Percentiles rank a stretch among this genome's conserved stretches.
Conservation (phyloP, 208 protist species). For the Trypanosoma brucei region DNA sequence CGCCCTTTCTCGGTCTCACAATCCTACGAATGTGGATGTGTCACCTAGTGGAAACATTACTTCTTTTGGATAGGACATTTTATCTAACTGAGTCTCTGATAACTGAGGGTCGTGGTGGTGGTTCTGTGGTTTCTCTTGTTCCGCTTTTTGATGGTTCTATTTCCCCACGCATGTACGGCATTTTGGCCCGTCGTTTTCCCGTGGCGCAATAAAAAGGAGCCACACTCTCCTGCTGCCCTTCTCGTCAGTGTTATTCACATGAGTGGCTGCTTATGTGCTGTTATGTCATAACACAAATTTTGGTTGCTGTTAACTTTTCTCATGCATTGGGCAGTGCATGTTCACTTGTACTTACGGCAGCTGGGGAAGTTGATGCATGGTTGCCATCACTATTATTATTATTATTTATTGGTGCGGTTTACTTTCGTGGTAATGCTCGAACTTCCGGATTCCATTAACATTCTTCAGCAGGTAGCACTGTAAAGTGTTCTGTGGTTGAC, state of each 20-base stretch:
- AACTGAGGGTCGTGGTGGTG: slow-evolving; percentile 16
- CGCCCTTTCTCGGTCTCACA: slow-evolving; percentile 69
- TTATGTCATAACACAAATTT: no score
- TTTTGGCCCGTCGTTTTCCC: slow-evolving; percentile 52
- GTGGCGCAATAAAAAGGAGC: background rate
- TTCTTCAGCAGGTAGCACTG: no score
- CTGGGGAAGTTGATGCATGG: no score
- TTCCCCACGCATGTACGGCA: slow-evolving; percentile 81
- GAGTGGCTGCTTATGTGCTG: no score
- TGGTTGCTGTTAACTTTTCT: no score
- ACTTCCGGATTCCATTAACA: no score
- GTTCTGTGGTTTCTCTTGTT: slow-evolving; percentile 67
- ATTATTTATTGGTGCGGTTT: no score
- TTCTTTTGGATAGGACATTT: slow-evolving; percentile 75
- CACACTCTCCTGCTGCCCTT: background rate
- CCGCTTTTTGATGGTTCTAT: slow-evolving; percentile 81
- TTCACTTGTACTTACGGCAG: no score
- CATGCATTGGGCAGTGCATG: no score
- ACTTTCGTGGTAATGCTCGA: no score
- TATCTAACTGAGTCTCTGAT: slow-evolving; percentile 59
- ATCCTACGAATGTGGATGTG: slow-evolving; percentile 90
- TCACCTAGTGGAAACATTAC: slow-evolving; percentile 70
- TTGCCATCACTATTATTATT: no score
- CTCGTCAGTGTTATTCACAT: background rate
- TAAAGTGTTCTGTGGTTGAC: no score